Evolutionary conservation across 2,329 filamentous ascomycete species (phyloP).

Genomic region (Grosmannia serpens): DNA sequence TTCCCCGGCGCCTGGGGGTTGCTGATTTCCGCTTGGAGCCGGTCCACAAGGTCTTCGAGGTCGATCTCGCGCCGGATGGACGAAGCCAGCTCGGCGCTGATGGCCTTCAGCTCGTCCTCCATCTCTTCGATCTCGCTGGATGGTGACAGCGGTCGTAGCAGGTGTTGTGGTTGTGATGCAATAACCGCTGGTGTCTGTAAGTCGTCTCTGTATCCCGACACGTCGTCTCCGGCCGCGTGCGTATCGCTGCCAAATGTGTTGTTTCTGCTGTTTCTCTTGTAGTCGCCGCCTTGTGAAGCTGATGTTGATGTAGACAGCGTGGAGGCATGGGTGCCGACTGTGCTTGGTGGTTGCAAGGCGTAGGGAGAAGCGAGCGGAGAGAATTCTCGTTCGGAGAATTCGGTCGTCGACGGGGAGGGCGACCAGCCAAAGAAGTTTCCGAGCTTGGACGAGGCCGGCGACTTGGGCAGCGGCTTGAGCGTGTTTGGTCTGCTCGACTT

Average conservation of each 20-base stretch:
- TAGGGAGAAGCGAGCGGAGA: slow-evolving; percentile 40
- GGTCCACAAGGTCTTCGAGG: slow-evolving; percentile 84
- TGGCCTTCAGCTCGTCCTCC: slow-evolving; percentile 87
- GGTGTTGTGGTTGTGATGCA: slow-evolving; percentile 18
- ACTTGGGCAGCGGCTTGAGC: slow-evolving; percentile 32
- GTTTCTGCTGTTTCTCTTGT: not conserved
- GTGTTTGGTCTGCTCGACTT: slow-evolving; percentile 7
- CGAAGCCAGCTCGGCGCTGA: slow-evolving; percentile 81
- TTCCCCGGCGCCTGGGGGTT: slow-evolving; percentile 48
- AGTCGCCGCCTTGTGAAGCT: slow-evolving; percentile 13
- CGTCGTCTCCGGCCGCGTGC: slow-evolving; percentile 28
- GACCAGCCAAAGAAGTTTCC: slow-evolving; percentile 44
- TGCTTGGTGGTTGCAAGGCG: slow-evolving; percentile 26
- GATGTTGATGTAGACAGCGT: slow-evolving; percentile 22
- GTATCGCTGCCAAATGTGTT: slow-evolving; percentile 17
- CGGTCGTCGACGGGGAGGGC: slow-evolving; percentile 32
- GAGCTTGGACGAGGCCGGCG: slow-evolving; percentile 37
- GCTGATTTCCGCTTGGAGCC: slow-evolving; percentile 66
- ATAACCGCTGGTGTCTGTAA: slow-evolving; percentile 33
- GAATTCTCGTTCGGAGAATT: slow-evolving; percentile 36
- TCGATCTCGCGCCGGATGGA: slow-evolving; percentile 96
- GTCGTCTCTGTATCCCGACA: slow-evolving; percentile 40
- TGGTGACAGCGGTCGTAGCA: slow-evolving; percentile 20
- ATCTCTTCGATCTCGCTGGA: slow-evolving; percentile 62
- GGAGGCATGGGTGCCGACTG: slow-evolving; percentile 29